Percentiles rank a stretch among this genome's conserved stretches.
These are phyloP conservation scores for Apiospora aurea DNA, from an alignment of 2,329 filamentous ascomycete species.

Conservation along the genomic window DNA sequence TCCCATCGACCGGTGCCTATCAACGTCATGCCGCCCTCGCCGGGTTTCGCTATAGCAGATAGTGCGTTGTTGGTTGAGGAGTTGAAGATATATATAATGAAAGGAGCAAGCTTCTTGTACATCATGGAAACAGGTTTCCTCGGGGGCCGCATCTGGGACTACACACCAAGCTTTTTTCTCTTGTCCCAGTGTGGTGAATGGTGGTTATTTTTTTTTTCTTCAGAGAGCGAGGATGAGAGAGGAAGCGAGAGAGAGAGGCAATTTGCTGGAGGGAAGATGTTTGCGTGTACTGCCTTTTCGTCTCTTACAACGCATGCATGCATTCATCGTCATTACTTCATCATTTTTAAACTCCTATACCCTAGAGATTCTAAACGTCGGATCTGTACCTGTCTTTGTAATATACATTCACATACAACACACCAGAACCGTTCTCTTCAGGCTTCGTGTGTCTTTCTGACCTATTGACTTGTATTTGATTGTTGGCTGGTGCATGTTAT, in stretches of 20 bases:
- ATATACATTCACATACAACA: conserved; percentile 17
- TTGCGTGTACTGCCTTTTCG: background rate
- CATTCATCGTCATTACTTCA: background rate
- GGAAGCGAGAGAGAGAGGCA: conserved; percentile 4
- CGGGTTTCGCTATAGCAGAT: conserved; percentile 9
- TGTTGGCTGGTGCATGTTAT: no score
- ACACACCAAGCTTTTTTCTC: conserved; percentile 5
- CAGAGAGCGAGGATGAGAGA: background rate
- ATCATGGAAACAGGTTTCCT: conserved; percentile 15
- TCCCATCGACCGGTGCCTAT: background rate
- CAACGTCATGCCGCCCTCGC: conserved; percentile 16
- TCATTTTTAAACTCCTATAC: conserved; percentile 11
- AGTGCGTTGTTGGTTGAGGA: conserved; percentile 3
- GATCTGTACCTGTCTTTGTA: conserved; percentile 20
- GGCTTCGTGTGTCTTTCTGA: background rate
- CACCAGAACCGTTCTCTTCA: background rate
- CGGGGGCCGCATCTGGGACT: background rate
- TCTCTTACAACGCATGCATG: background rate
- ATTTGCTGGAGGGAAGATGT: background rate
- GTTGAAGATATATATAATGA: conserved; percentile 17
- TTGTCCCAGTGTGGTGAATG: background rate
- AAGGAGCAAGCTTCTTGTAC: background rate
- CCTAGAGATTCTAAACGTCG: conserved; percentile 17
- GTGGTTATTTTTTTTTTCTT: background rate
- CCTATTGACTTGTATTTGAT: background rate